Base-by-base conservation (phyloP, 2,329 filamentous ascomycete genomes). In the Leptodontidium sp. region DNA sequence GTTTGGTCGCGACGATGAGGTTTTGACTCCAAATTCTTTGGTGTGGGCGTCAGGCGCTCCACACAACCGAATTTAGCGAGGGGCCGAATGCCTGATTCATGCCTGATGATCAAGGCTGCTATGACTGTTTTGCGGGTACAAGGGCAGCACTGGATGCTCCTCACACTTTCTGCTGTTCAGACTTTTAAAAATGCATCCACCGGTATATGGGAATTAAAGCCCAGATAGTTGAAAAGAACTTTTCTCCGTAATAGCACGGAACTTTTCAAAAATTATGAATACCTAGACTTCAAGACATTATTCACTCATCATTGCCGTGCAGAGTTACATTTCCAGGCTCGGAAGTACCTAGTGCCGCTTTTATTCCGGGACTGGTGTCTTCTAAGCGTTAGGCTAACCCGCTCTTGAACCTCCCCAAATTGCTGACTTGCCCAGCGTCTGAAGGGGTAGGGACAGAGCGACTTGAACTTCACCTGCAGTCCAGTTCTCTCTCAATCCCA, bases 1-100 rank as follows among this genome's bases (percentile, higher is more conserved):
- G 64, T 45, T 65, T 62, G 43, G 26, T 47, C 59, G 59, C 59
- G 59, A 62, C 59, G 59, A 62, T 38, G 59, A 62, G 26, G 59
- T 35, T 62, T 47, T 47, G 40, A 61, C 40, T 62, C 43, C 15
- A 26, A 45, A 45, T 61, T 61, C 35, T 26, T 61, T n/a, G 35
- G 21, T 61, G 57, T 26, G 57, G 52, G 26, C 52, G 38, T n/a
- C 26, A 32, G 52, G 35, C 52, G 47, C n/a, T 50, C 58, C 58
- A 61, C 58, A 47, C 29, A 32, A 32, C 58, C 32, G 26, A 24
- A 29, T 47, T 61, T 47, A 24, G 58, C 58, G 40, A 59, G 58
- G 45, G 58, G 14, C 29, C 49, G 24, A 47, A 14, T n/a, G 58
- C 58, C 58, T 61, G 40, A 61, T 47, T 29, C 7, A n/a, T 32